Percentiles rank a stretch among this genome's conserved stretches.
phyloP scores from a whole-genome alignment of 2,329 filamentous ascomycete species.

The Xylaria sp. region DNA sequence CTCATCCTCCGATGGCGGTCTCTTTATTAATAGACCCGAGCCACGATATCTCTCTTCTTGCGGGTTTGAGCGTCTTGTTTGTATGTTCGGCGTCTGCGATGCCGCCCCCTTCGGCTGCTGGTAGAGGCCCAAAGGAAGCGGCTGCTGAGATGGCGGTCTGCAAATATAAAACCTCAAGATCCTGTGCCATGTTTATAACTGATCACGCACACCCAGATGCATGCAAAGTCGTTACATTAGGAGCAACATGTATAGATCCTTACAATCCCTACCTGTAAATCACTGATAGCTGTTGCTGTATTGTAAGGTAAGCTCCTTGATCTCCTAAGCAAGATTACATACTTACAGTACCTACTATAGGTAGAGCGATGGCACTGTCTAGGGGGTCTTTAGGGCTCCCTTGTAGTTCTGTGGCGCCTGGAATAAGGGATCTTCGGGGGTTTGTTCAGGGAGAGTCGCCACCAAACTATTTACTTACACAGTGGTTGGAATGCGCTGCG shows the following conservation, averaged over 20 bases:
- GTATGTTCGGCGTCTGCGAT: constrained; percentile 17
- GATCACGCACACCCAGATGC: background rate
- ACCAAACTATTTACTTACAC: constrained; percentile 21
- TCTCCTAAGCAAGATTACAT: background rate
- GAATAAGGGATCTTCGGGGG: constrained; percentile 13
- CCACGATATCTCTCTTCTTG: constrained; percentile 33
- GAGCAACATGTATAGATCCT: background rate
- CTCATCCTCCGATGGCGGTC: constrained; percentile 38
- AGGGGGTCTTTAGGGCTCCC: background rate
- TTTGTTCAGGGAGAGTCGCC: background rate
- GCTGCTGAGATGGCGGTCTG: constrained; percentile 34
- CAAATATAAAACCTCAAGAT: constrained; percentile 26
- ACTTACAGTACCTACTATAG: no score
- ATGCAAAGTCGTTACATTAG: background rate
- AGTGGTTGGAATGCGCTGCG: constrained; percentile 26
- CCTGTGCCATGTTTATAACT: background rate
- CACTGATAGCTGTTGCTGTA: no score
- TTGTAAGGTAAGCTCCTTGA: background rate
- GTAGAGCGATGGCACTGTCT: background rate
- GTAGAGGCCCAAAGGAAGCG: constrained; percentile 22
- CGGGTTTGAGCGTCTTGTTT: constrained; percentile 6
- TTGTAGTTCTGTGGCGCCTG: constrained; percentile 21
- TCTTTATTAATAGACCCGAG: constrained; percentile 30
- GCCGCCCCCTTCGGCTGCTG: constrained; percentile 28
- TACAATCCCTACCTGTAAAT: background rate